Conservation (phyloP, 257 asterid genomes). For the Ligustrum vulgare region DNA sequence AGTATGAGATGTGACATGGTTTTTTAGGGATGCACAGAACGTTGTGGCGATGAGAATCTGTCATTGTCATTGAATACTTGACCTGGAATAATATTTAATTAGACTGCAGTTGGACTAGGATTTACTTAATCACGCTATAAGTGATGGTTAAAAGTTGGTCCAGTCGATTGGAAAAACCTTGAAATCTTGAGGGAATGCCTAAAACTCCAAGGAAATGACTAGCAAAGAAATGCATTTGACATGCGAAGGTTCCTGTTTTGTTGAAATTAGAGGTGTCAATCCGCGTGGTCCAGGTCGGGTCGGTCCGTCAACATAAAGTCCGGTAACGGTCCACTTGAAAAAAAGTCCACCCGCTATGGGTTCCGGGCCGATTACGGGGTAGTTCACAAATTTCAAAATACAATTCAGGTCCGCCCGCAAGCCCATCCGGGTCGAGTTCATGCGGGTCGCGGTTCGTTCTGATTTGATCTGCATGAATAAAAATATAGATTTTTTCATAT, state of each 20-base stretch:
- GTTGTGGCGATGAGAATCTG: background rate
- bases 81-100: background rate
- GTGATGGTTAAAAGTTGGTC: background rate
- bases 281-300: no score
- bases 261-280: no score
- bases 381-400: no score
- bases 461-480: no score
- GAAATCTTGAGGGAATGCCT: slow-evolving; percentile 17
- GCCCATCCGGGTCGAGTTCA: no score
- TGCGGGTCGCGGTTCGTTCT: no score
- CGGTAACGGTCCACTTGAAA: no score
- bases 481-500: no score
- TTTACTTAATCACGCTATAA: background rate
- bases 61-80: background rate
- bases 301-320: no score
- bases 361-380: no score
- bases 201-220: background rate
- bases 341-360: no score
- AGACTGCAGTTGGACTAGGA: background rate
- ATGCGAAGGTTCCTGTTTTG: slow-evolving; percentile 14
- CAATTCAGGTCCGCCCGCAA: no score
- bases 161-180: background rate
- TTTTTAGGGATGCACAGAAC: background rate
- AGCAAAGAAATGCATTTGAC: background rate
- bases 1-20: background rate